A percentile compares a stretch with the other conserved stretches of the same genome.
phyloP scores from a whole-genome alignment of 768 basidiomycete genomes.

The Thelephora ganbajun region DNA sequence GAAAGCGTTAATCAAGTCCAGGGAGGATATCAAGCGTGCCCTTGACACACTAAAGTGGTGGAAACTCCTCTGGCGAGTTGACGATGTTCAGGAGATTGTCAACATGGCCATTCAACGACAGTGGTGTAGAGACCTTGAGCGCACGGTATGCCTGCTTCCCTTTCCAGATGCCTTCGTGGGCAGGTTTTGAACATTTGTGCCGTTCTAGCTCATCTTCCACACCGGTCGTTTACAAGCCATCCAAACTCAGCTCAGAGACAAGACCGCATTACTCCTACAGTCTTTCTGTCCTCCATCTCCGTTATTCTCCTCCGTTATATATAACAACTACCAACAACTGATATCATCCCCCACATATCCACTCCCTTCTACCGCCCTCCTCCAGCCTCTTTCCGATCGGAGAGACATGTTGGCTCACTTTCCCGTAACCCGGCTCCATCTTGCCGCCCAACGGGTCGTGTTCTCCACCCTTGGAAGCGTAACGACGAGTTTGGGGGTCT shows the following conservation, averaged over 20 bases:
- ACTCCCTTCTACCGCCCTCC: conserved; percentile 33
- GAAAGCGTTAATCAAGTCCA: conserved; percentile 16
- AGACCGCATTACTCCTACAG: conserved; percentile 26
- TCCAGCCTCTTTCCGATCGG: conserved; percentile 34
- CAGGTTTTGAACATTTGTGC: background rate
- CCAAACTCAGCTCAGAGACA: conserved; percentile 29
- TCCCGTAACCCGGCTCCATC: conserved; percentile 46
- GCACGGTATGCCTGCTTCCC: conserved; percentile 8
- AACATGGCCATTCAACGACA: conserved; percentile 17
- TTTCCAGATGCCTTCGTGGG: background rate
- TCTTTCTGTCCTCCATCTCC: conserved; percentile 22
- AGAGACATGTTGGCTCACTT: conserved; percentile 37
- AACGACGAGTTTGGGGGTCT: conserved; percentile 33
- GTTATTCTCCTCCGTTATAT: conserved; percentile 36
- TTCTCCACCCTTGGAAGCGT: conserved; percentile 35
- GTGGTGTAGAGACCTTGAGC: conserved; percentile 24
- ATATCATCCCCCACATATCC: conserved; percentile 28
- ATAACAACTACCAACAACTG: conserved; percentile 44
- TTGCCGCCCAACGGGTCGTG: conserved; percentile 46
- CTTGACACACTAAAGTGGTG: conserved; percentile 24
- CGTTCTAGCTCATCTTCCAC: conserved; percentile 43
- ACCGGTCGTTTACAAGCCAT: conserved; percentile 40
- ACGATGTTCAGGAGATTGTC: conserved; percentile 24
- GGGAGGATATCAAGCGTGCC: conserved; percentile 16
- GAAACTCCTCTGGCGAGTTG: conserved; percentile 25